Percentiles rank a stretch among this genome's conserved stretches.
Evolutionary conservation across 768 basidiomycete genomes (phyloP).

Genomic region (Zangia roseola): DNA sequence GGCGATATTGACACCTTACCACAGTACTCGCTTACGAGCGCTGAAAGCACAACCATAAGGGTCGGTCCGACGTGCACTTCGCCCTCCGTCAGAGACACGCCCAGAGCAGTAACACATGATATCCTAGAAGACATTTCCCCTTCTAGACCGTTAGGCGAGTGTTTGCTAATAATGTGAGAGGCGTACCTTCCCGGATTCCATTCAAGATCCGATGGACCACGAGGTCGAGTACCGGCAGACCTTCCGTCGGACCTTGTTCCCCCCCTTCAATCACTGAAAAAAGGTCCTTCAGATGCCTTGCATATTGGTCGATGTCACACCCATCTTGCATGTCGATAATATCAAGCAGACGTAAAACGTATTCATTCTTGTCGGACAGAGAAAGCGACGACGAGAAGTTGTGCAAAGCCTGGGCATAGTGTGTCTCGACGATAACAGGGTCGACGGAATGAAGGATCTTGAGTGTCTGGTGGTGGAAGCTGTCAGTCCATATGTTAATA

Average conservation of each 20-base stretch:
- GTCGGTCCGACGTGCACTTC: constrained; percentile 50
- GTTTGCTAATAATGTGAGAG: not conserved
- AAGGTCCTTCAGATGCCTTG: constrained; percentile 44
- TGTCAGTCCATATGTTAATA: not conserved
- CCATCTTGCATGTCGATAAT: constrained; percentile 45
- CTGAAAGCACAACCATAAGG: constrained; percentile 63
- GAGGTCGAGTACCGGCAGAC: constrained; percentile 48
- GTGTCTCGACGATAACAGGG: constrained; percentile 51
- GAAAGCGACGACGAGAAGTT: constrained; percentile 35
- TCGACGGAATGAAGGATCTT: constrained; percentile 59
- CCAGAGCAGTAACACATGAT: constrained; percentile 43
- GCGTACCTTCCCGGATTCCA: constrained; percentile 49
- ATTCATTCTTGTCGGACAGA: constrained; percentile 40
- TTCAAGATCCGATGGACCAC: constrained; percentile 56
- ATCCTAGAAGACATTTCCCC: constrained; percentile 42
- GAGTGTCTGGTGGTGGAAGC: constrained; percentile 48
- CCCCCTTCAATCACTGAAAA: constrained; percentile 38
- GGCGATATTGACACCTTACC: constrained; percentile 51
- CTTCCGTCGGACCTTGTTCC: constrained; percentile 25
- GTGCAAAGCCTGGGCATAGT: constrained; percentile 46
- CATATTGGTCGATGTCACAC: constrained; percentile 60
- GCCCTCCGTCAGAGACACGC: constrained; percentile 44
- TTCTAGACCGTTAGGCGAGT: constrained; percentile 25
- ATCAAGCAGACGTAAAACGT: constrained; percentile 51
- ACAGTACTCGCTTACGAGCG: constrained; percentile 63